Conservation (phyloP, 352 stramenopile genomes). For the Phytopythium aichiense region DNA sequence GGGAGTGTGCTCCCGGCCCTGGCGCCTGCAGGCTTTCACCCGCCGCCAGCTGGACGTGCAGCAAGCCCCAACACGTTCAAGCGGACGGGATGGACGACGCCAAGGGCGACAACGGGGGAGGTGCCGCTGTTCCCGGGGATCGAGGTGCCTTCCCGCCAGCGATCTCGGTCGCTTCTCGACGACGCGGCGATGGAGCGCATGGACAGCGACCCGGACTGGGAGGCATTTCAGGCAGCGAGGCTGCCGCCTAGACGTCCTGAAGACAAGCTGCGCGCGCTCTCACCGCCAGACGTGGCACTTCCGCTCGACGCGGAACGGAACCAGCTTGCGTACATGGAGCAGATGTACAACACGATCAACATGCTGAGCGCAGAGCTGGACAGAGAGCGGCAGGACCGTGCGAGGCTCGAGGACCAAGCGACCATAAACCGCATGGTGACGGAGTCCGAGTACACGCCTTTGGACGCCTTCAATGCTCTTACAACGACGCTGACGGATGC, state of each 20-base stretch:
- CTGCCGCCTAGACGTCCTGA: conserved; percentile 14
- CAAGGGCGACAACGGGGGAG: conserved; percentile 14
- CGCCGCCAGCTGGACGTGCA: conserved; percentile 2
- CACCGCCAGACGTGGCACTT: conserved; percentile 10
- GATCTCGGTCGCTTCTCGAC: background rate
- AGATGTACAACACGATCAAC: conserved; percentile 66
- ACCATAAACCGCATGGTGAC: conserved; percentile 11
- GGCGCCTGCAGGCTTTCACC: conserved; percentile 9
- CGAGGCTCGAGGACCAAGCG: conserved; percentile 9
- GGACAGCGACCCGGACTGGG: conserved; percentile 2
- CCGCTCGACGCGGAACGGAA: conserved; percentile 22
- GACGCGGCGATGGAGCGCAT: background rate
- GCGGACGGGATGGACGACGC: conserved; percentile 42
- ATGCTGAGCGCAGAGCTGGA: conserved; percentile 42
- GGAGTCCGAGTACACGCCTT: conserved; percentile 21
- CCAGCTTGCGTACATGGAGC: conserved; percentile 65
- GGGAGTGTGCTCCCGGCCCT: conserved; percentile 37
- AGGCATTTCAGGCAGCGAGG: conserved; percentile 13
- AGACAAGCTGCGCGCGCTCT: conserved; percentile 3
- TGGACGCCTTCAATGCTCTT: conserved; percentile 12
- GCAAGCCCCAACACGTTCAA: conserved; percentile 31
- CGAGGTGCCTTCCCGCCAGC: background rate
- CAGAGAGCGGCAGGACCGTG: conserved; percentile 28
- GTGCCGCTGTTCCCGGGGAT: conserved; percentile 4
- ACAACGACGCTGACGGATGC: conserved; percentile 9